These are phyloP conservation scores for Pascua sp. DNA, from an alignment of 1,284 basidiomycete genomes.

Conservation along the genomic window DNA sequence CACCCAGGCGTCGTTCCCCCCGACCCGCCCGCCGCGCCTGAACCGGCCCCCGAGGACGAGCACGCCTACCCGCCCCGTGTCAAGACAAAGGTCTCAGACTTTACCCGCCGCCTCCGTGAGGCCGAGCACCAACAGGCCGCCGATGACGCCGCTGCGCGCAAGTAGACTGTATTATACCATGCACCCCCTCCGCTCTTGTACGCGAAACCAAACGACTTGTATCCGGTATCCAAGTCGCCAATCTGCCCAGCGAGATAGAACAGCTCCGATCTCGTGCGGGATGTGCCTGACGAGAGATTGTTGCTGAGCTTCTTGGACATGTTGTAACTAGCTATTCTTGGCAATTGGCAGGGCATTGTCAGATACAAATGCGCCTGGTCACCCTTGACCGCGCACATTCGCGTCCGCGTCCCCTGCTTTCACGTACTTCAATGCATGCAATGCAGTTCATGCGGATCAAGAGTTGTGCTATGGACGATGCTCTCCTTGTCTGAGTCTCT, in stretches of 20 bases:
- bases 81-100: conserved; percentile 41
- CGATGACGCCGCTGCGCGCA: conserved; percentile 19
- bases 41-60: conserved; percentile 11
- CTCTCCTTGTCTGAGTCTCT: background rate
- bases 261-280: background rate
- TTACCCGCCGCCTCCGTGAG: conserved; percentile 41
- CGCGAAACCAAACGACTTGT: background rate
- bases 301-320: too few relatives aligned
- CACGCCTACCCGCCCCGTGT: conserved; percentile 22
- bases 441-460: too few relatives aligned
- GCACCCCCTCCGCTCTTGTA: background rate
- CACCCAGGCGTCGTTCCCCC: conserved; percentile 3
- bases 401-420: too few relatives aligned
- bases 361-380: too few relatives aligned
- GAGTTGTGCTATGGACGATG: background rate
- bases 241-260: background rate
- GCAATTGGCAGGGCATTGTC: background rate
- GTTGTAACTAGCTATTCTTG: background rate
- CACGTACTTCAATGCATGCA: too few relatives aligned
- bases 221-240: background rate
- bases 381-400: too few relatives aligned
- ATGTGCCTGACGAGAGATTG: background rate
- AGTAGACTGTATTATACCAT: background rate
- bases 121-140: conserved; percentile 43
- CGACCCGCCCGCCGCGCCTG: background rate